A percentile compares a stretch with the other conserved stretches of the same genome.
Conservation (phyloP, 2,329 filamentous ascomycete species). For the Westerdykella aurantiaca region DNA sequence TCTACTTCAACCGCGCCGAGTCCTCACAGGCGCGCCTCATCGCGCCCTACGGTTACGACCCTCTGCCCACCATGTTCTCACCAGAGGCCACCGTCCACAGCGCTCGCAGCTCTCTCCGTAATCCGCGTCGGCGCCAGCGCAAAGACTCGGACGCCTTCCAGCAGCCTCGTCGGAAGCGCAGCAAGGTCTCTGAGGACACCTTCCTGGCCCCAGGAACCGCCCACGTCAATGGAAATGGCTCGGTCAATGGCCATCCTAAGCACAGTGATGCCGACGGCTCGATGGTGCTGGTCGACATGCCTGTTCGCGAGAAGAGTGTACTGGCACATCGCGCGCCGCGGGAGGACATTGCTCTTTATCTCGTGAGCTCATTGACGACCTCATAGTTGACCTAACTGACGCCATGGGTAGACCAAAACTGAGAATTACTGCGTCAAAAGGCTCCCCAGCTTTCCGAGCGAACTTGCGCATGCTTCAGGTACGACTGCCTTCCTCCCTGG, state of each 20-base stretch:
- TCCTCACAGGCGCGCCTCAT: conserved; percentile 6
- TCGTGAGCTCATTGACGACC: conserved; percentile 49
- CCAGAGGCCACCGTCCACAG: conserved; percentile 33
- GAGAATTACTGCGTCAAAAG: conserved; percentile 81
- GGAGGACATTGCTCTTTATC: conserved; percentile 60
- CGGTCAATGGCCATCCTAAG: conserved; percentile 27
- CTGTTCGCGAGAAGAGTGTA: conserved; percentile 38
- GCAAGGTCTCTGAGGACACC: conserved; percentile 42
- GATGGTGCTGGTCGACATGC: conserved; percentile 33
- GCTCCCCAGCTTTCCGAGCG: conserved; percentile 73
- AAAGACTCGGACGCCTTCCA: conserved; percentile 41
- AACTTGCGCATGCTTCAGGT: conserved; percentile 65
- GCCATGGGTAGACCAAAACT: conserved; percentile 58
- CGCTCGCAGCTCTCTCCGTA: conserved; percentile 38
- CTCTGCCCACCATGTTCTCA: conserved; percentile 34
- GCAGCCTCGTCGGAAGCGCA: conserved; percentile 44
- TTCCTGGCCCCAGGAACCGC: conserved; percentile 26
- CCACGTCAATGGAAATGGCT: conserved; percentile 32
- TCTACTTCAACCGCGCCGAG: no score
- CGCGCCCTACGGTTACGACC: conserved; percentile 16
- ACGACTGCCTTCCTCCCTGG: conserved; percentile 32
- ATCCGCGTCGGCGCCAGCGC: conserved; percentile 43
- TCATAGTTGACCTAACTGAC: conserved; percentile 6
- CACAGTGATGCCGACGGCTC: conserved; percentile 25
- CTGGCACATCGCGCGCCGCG: conserved; percentile 53